Evolutionary conservation across 225 moss, liverwort and hornwort genomes (phyloP).

Genomic region (Sphagnum tenellum): DNA sequence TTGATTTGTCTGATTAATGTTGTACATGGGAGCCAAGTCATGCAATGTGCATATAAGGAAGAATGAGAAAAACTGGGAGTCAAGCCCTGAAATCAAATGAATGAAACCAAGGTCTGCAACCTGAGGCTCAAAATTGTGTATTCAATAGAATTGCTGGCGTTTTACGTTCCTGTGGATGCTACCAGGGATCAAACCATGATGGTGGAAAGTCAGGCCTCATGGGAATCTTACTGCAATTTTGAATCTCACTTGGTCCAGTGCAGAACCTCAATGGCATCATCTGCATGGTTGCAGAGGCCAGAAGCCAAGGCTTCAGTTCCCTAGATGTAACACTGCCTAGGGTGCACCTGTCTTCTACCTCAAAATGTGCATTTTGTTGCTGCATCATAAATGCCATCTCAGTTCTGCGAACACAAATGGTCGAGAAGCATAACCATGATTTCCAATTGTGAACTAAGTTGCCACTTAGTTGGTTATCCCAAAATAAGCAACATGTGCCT

Average conservation of each 20-base stretch:
- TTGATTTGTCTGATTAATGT: too few species aligned
- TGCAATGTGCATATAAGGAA: too few species aligned
- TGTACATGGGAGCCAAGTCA: too few species aligned
- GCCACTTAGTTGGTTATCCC: constrained; percentile 55
- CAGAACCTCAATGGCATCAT: constrained; percentile 42
- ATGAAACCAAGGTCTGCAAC: constrained; percentile 49
- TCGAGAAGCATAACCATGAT: constrained; percentile 11
- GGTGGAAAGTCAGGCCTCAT: constrained; percentile 36
- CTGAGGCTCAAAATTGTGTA: constrained; percentile 34
- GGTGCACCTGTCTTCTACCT: constrained; percentile 42
- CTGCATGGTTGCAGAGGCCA: constrained; percentile 39
- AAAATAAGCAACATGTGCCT: too few species aligned
- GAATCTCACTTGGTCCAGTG: constrained; percentile 43
- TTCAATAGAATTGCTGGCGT: constrained; percentile 47
- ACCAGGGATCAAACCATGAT: constrained; percentile 46
- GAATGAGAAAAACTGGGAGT: too few species aligned
- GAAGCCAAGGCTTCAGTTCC: constrained; percentile 36
- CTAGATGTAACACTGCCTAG: constrained; percentile 26
- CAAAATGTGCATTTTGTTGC: constrained; percentile 23
- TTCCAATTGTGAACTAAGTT: constrained; percentile 30
- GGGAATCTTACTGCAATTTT: constrained; percentile 42
- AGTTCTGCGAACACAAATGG: constrained; percentile 26
- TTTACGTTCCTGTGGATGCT: constrained; percentile 57
- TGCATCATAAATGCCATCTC: constrained; percentile 11
- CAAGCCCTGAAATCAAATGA: constrained; percentile 37